Conservation (phyloP, 129 eudicot species). For the carrot (Daucus carota) region DNA sequence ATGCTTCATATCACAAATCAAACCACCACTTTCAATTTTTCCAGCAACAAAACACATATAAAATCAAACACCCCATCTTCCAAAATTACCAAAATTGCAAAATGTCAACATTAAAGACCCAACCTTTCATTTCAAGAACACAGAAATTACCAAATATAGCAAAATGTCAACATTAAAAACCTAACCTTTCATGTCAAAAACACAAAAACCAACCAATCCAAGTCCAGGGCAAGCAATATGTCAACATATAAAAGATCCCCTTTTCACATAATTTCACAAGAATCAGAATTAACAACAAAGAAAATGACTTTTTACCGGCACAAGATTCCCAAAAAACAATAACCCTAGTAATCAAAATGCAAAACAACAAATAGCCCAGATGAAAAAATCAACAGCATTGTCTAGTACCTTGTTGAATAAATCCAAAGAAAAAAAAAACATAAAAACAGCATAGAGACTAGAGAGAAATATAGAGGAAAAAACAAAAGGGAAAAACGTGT, state of each 20-base stretch:
- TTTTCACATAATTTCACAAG: background rate
- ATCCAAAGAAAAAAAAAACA: background rate
- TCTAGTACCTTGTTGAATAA: background rate
- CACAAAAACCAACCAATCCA: background rate
- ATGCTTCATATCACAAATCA: background rate
- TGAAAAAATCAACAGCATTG: background rate
- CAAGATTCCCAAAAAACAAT: background rate
- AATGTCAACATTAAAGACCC: background rate
- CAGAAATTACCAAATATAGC: background rate
- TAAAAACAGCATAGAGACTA: background rate
- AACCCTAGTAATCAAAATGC: background rate
- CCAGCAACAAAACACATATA: background rate
- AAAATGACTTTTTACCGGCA: background rate
- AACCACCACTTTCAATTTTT: background rate
- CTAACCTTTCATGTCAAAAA: background rate
- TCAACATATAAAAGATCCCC: background rate
- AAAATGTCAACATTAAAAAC: background rate
- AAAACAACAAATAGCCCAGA: background rate
- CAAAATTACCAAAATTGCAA: background rate
- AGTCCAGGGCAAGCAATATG: background rate
- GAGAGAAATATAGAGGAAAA: slow-evolving; percentile 1
- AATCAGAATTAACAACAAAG: background rate
- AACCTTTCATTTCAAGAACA: background rate
- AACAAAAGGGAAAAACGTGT: background rate
- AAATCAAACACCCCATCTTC: background rate